Base-by-base conservation (phyloP, 2,329 filamentous ascomycete genomes). In the Hypoxylon sp. region DNA sequence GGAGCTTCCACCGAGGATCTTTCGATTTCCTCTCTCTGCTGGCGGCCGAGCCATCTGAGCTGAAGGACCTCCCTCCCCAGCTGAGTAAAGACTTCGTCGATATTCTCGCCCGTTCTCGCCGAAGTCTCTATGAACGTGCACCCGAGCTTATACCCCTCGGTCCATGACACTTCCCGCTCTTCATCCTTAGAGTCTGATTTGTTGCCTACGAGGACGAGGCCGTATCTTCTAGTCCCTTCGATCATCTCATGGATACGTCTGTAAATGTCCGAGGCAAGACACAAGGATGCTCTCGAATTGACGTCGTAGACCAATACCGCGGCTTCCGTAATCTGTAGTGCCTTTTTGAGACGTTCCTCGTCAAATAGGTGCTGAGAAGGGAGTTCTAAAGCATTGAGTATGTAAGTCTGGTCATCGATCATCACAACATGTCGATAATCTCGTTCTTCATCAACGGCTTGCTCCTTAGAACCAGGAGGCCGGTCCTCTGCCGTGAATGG, bases 261-360 rank as follows among this genome's bases (percentile, higher is more conserved):
- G 35, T 71, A 59, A 0, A 73, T 42, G 13, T 68, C 60, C 39
- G 66, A 69, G 8, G 69, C 31, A 1, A 71, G 9, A 5, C 10
- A 44, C 58, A 76, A 76, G 4, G 74, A 74, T 3, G 70, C 71
- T 31, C 75, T 81, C 76, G 33, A 72, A 39, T 61, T 66, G 19
- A 75, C 73, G 31, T 73, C 73, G 39, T 74, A 75, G 19, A 69
- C 72, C 2, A 78, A 75, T 24, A 82, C 70, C 2, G 79, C 80
- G 3, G 80, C 81, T 44, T 83, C 81, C n/a, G 81, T 83, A 48
- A 81, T 80, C 58, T 74, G 73, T 19, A 82, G 72, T 1, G 81
- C 81, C 39, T 81, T 77, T 37, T 74, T 74, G n/a, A 83, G 77
- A 35, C 77, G 74, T 4, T 76, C 74, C 59, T 75, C 75, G 64